Percentiles rank a stretch among this genome's conserved stretches.
Conservation (phyloP, 495 filamentous ascomycete genomes). For the Hypoxylon subgilvum region DNA sequence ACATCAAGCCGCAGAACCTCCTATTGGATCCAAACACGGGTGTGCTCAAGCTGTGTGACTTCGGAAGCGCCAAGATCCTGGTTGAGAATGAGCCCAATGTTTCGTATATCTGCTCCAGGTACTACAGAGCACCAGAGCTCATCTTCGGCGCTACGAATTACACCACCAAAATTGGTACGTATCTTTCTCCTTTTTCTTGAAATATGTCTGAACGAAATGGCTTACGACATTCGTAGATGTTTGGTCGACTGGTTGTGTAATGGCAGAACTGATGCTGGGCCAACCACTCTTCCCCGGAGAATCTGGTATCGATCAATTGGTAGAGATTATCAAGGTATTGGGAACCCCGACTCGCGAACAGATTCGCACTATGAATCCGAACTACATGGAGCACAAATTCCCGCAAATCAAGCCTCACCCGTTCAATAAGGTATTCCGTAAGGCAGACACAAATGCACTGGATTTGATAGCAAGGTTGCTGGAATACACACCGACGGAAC, state of each 20-base stretch:
- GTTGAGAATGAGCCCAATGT: constrained; percentile 99
- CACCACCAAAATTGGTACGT: constrained; percentile 97
- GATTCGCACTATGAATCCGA: constrained; percentile 99
- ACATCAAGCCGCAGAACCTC: constrained; percentile 99
- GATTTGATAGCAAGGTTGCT: constrained; percentile 91
- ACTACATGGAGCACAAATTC: constrained; percentile 99
- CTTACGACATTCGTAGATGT: constrained; percentile 70
- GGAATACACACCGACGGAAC: constrained; percentile 96
- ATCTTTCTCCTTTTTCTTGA: constrained; percentile 20
- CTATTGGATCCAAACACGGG: constrained; percentile 88
- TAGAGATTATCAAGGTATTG: constrained; percentile 99
- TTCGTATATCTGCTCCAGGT: constrained; percentile 99
- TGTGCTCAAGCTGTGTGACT: constrained; percentile 97
- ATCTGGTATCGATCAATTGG: constrained; percentile 96
- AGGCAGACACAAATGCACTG: constrained; percentile 88
- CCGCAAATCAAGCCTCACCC: constrained; percentile 99
- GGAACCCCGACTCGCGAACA: constrained; percentile 98
- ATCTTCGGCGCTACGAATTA: constrained; percentile 99
- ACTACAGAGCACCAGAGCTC: constrained; percentile 96
- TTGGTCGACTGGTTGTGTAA: constrained; percentile 98
- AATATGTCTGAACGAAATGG: background rate
- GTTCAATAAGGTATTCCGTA: constrained; percentile 98
- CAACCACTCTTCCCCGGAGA: constrained; percentile 99
- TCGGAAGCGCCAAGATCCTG: constrained; percentile 97
- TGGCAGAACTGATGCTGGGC: constrained; percentile 98